Percentiles rank a stretch among this genome's conserved stretches.
Evolutionary conservation across 352 stramenopile genomes (phyloP).

Genomic region (Pilasporangium apinafurcum): DNA sequence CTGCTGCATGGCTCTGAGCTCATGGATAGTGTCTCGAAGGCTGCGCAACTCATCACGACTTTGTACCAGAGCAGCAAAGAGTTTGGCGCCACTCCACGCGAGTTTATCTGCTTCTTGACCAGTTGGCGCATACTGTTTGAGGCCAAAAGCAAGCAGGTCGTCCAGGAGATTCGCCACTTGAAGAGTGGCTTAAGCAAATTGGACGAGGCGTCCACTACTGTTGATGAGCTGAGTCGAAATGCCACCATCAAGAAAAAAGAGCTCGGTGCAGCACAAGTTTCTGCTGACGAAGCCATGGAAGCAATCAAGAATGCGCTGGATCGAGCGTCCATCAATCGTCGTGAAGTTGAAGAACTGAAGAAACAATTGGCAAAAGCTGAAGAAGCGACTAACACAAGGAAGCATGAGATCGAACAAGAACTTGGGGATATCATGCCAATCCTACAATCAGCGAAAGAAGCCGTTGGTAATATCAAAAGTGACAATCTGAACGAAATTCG

Average conservation of each 20-base stretch:
- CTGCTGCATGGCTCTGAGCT: slow-evolving; percentile 56
- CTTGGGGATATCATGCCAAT: slow-evolving; percentile 89
- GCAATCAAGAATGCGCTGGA: slow-evolving; percentile 93
- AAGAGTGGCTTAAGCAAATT: slow-evolving; percentile 89
- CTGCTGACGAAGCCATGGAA: slow-evolving; percentile 92
- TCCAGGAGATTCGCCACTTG: slow-evolving; percentile 85
- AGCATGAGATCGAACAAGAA: slow-evolving; percentile 92
- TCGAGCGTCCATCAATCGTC: slow-evolving; percentile 79
- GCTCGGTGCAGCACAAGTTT: slow-evolving; percentile 79
- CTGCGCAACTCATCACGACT: slow-evolving; percentile 41
- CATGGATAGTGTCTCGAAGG: slow-evolving; percentile 47
- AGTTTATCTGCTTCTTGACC: slow-evolving; percentile 83
- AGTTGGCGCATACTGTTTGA: slow-evolving; percentile 80
- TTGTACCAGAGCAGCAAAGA: slow-evolving; percentile 64
- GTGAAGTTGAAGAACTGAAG: slow-evolving; percentile 90
- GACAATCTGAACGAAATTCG: slow-evolving; percentile 96
- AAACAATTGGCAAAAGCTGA: slow-evolving; percentile 87
- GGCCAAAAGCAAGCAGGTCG: slow-evolving; percentile 72
- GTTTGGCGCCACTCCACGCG: slow-evolving; percentile 69
- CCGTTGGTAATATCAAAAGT: slow-evolving; percentile 92
- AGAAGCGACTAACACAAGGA: slow-evolving; percentile 84
- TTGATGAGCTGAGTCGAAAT: slow-evolving; percentile 88
- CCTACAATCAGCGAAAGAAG: slow-evolving; percentile 88
- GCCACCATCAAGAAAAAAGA: slow-evolving; percentile 89
- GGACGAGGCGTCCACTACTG: slow-evolving; percentile 84